Evolutionary conservation across 805 yeast genomes (phyloP), one percentile per base, ranked within the genome.

Genomic region (Sungouiozyma ichnusensis): DNA sequence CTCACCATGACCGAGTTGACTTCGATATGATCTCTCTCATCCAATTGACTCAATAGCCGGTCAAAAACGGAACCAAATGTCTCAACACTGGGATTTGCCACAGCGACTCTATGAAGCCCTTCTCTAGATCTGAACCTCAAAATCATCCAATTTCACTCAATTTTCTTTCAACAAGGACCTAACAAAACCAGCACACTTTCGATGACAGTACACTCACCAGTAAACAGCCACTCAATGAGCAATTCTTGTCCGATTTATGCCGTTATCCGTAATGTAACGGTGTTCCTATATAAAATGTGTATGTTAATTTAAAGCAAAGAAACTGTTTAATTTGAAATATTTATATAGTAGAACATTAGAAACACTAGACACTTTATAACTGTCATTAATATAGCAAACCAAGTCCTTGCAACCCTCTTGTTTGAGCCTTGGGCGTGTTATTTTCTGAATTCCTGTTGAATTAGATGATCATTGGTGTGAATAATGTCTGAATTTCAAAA

Each of bases 121-220:
- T 84, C 83, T 54, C 76, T 85, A 20, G 92, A 71, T 55, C 95
- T 73, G 63, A 92, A 85, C 54, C 98, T 69, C 17, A 83, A 65
- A 50, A 88, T 74, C 86, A 62, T 62, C 4, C 17, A 35, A 2
- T 17, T 37, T 27, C n/a, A n/a, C n/a, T n/a, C n/a, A n/a, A n/a
- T n/a, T n/a, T n/a, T n/a, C n/a, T n/a, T n/a, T n/a, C n/a, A n/a
- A n/a, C n/a, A n/a, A n/a, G n/a, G n/a, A n/a, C n/a, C n/a, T n/a
- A n/a, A n/a, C n/a, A n/a, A n/a, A n/a, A n/a, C n/a, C n/a, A n/a
- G n/a, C n/a, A n/a, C n/a, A n/a, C n/a, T n/a, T n/a, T n/a, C n/a
- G n/a, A n/a, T n/a, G n/a, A n/a, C n/a, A n/a, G n/a, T n/a, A n/a
- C n/a, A n/a, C n/a, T n/a, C n/a, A n/a, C n/a, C n/a, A n/a, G n/a